Base-by-base conservation (phyloP, 257 asterid genomes). In the Nicotiana sylvestris region DNA sequence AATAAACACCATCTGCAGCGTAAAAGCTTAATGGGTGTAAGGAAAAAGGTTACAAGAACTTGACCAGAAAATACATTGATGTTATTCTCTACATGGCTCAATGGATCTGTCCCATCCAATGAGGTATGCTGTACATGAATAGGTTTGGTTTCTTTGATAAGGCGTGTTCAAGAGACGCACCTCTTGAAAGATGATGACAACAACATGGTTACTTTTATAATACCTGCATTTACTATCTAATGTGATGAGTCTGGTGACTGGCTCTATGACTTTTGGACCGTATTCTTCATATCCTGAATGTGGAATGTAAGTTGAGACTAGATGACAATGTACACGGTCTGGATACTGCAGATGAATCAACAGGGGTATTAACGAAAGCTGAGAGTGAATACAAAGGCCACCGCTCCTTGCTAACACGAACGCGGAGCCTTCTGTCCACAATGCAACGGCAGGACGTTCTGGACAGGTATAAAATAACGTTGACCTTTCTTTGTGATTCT, bases 341-440 rank as follows among this genome's bases (percentile, higher is more conserved):
- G 21, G 82, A 83, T 86, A 85, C 82, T 87, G 81, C 91, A 96
- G 99, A 94, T 89, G 99, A 94, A 89, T 96, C 99, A 58, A 91
- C 97, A 1, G 88, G 90, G 37, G 97, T 96, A 33, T 77, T 94
- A 65, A 89, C 66, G 85, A 96, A 94, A 86, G 97, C 99, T 13
- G 99, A 96, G 83, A 90, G 91, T 11, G 99, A 96, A 82, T 96
- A 96, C 91, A 93, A 88, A 91, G 97, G 98, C 85, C 99, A 94
- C 53, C 90, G 97, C 49, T 91, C 98, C 3, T 86, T 96, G 80
- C 93, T 96, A 29, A 86, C 91, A 70, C 91, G 98, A 64, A 94
- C 97, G 3, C 88, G 99, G 64, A 91, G 88, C 88, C 98, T 94
- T 88, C 94, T 96, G 39, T 96, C 98, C 82, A 94, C 97, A 68